These are phyloP conservation scores for Hanseniaspora mollemarum DNA, from an alignment of 805 yeast genomes.

Conservation along the genomic window DNA sequence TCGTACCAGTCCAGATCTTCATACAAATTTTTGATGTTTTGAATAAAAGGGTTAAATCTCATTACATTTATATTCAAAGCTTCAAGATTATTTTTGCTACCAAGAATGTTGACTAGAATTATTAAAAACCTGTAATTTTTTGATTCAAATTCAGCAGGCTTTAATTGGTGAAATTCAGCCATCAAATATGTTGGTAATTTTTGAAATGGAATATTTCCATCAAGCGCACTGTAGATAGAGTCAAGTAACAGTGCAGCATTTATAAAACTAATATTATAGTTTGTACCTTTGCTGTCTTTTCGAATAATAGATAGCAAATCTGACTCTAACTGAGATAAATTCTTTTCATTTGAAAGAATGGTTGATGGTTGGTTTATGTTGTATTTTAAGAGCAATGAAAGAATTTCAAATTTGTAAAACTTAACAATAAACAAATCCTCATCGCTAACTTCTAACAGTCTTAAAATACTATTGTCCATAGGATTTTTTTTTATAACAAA, in stretches of 20 bases:
- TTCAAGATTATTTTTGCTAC: not conserved
- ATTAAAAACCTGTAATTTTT: not conserved
- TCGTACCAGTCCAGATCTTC: constrained; percentile 15
- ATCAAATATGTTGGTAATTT: constrained; percentile 1
- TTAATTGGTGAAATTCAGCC: constrained; percentile 10
- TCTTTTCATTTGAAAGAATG: not conserved
- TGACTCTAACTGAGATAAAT: not conserved
- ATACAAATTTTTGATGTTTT: constrained; percentile 3
- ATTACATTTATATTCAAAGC: not conserved
- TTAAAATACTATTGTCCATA: not conserved
- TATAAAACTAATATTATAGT: not conserved
- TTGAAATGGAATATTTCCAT: not conserved
- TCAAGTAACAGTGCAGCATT: not conserved
- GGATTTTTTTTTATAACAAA: not conserved
- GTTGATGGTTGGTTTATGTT: not conserved
- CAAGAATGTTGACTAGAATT: not conserved
- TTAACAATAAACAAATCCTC: not conserved
- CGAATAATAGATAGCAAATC: not conserved
- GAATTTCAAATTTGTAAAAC: constrained; percentile 2
- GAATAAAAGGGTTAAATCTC: constrained; percentile 8
- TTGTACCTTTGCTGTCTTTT: not conserved
- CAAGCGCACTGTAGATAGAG: not conserved
- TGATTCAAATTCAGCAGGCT: constrained; percentile 1
- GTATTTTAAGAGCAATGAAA: not conserved
- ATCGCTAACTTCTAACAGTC: not conserved